Evolutionary conservation across 495 filamentous ascomycete genomes (phyloP).

Genomic region (Corynascus novoguineensis): DNA sequence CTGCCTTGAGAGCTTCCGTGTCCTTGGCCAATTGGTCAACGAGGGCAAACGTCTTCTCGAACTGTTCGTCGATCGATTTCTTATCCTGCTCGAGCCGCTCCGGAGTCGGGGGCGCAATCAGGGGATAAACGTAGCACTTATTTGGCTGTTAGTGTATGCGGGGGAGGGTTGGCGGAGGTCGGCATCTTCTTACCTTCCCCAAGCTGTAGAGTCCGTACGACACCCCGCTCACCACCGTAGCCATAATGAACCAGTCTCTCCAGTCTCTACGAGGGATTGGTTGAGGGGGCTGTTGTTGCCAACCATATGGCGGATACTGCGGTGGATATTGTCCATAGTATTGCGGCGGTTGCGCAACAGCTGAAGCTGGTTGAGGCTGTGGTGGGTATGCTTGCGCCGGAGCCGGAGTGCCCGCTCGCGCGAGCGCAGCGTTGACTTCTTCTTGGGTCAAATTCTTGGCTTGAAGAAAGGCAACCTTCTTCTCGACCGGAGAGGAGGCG

Average conservation of each 20-base stretch:
- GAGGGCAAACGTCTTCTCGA: constrained; percentile 82
- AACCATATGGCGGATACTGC: constrained; percentile 57
- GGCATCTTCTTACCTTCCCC: constrained; percentile 55
- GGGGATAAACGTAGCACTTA: constrained; percentile 83
- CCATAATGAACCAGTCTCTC: constrained; percentile 98
- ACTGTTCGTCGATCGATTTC: constrained; percentile 80
- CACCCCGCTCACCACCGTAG: constrained; percentile 80
- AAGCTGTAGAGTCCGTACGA: constrained; percentile 82
- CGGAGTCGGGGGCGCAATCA: constrained; percentile 89
- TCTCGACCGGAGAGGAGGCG: constrained; percentile 83
- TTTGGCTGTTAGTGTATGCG: constrained; percentile 17
- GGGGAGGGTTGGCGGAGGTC: background rate
- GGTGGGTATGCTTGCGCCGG: constrained; percentile 49
- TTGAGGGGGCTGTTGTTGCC: constrained; percentile 59
- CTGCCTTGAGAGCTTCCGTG: constrained; percentile 75
- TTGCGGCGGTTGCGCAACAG: constrained; percentile 45
- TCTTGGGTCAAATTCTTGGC: constrained; percentile 97
- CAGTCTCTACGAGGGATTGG: constrained; percentile 76
- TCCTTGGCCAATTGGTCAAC: constrained; percentile 89
- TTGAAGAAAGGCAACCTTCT: constrained; percentile 84
- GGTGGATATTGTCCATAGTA: constrained; percentile 66
- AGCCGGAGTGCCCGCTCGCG: constrained; percentile 58
- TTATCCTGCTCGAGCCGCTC: constrained; percentile 92
- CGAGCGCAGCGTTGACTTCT: constrained; percentile 80
- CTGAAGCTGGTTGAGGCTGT: constrained; percentile 23